Conservation (phyloP, 164 flowering plant species). For the Magnolia kwangsiensis region DNA sequence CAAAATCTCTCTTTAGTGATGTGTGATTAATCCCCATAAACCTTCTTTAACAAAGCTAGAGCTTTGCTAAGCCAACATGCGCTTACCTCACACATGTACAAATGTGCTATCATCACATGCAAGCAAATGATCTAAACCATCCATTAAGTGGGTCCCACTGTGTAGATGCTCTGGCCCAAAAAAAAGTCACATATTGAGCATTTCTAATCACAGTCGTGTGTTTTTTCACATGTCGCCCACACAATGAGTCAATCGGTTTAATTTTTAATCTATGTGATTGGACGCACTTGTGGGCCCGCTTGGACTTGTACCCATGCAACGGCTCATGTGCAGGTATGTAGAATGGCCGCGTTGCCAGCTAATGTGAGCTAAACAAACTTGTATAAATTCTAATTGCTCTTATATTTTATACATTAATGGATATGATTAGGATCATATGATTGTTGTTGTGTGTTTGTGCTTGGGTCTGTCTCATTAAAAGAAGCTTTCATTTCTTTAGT, state of each 20-base stretch:
- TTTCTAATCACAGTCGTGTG: too few species aligned
- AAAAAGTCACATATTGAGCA: neutral
- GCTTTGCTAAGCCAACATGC: too few species aligned
- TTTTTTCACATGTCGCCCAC: too few species aligned
- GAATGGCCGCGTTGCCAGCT: neutral
- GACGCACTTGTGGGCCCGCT: too few species aligned
- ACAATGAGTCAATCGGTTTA: too few species aligned
- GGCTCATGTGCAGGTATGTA: too few species aligned
- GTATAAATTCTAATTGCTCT: too few species aligned
- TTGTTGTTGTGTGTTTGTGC: neutral
- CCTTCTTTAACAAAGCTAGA: too few species aligned
- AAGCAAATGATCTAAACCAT: neutral
- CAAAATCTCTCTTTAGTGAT: neutral
- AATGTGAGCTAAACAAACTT: neutral
- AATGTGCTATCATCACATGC: neutral
- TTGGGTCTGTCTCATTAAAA: neutral
- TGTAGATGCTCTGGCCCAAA: neutral
- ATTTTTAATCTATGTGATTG: too few species aligned
- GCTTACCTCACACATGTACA: neutral
- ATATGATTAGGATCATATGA: neutral
- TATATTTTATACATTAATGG: too few species aligned
- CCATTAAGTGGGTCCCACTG: neutral
- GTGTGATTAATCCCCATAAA: neutral
- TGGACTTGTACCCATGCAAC: too few species aligned
- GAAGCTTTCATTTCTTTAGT: neutral